A percentile compares a stretch with the other conserved stretches of the same genome.
Evolutionary conservation across 768 basidiomycete species (phyloP).

Genomic region (Xerocomus spinulosus): DNA sequence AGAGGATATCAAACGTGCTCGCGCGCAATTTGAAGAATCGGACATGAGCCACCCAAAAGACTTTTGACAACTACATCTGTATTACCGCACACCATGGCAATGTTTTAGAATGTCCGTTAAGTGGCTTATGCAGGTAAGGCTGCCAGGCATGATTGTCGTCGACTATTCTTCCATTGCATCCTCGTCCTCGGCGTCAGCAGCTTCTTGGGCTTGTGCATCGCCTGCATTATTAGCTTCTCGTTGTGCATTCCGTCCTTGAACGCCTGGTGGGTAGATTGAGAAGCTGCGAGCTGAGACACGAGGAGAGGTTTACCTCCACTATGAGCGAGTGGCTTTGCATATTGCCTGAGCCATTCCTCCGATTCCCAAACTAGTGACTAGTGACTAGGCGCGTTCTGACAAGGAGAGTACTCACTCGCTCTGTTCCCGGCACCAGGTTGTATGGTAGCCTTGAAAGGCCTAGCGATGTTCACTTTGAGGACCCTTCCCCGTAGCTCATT

Average conservation of each 20-base stretch:
- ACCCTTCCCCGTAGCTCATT: slow-evolving; percentile 80
- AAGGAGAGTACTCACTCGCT: slow-evolving; percentile 52
- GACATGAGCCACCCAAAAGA: slow-evolving; percentile 46
- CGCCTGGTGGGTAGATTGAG: slow-evolving; percentile 35
- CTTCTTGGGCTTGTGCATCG: slow-evolving; percentile 26
- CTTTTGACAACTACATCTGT: slow-evolving; percentile 29
- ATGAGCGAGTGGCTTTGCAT: slow-evolving; percentile 73
- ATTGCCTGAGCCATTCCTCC: slow-evolving; percentile 85
- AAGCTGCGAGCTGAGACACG: neutral
- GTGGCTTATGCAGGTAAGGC: neutral
- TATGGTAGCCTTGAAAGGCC: slow-evolving; percentile 69
- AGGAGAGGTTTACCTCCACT: slow-evolving; percentile 55
- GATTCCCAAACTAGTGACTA: slow-evolving; percentile 80
- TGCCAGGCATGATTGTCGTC: neutral
- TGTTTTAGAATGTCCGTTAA: slow-evolving; percentile 2
- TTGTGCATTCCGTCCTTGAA: slow-evolving; percentile 47
- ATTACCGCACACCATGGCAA: neutral
- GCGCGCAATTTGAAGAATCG: slow-evolving; percentile 67
- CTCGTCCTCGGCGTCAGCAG: slow-evolving; percentile 35
- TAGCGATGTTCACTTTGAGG: slow-evolving; percentile 79
- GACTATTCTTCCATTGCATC: slow-evolving; percentile 68
- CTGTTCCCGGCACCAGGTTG: slow-evolving; percentile 64
- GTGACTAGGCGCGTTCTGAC: slow-evolving; percentile 3
- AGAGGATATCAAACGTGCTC: slow-evolving; percentile 87
- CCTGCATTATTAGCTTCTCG: slow-evolving; percentile 14